A percentile compares a stretch with the other conserved stretches of the same genome.
Evolutionary conservation across 164 flowering plant genomes (phyloP).

Genomic region (Liriodendron chinense): DNA sequence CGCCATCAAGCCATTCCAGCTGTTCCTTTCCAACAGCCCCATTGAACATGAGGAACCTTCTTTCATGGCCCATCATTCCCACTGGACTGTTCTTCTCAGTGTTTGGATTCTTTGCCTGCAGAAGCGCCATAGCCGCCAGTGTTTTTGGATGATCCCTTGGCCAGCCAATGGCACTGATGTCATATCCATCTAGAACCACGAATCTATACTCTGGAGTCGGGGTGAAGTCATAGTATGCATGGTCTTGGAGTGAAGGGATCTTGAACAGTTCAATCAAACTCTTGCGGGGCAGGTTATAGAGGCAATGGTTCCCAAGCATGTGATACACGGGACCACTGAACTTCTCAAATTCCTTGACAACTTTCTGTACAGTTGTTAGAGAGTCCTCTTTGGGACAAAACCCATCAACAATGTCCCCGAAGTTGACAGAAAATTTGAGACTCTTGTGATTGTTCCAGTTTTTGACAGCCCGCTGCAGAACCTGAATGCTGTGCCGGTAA

Average conservation of each 20-base stretch:
- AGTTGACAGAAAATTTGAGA: constrained; percentile 61
- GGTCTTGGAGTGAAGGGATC: constrained; percentile 42
- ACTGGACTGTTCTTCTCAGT: constrained; percentile 72
- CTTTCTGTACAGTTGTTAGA: constrained; percentile 45
- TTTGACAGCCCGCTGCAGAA: constrained; percentile 79
- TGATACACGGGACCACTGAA: constrained; percentile 74
- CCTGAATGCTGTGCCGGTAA: constrained; percentile 74
- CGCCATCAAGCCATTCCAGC: constrained; percentile 63
- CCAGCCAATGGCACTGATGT: constrained; percentile 93
- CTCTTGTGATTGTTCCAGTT: constrained; percentile 61
- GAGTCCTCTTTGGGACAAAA: constrained; percentile 84
- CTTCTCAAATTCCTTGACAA: constrained; percentile 54
- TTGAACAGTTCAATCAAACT: constrained; percentile 62
- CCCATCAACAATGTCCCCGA: constrained; percentile 95
- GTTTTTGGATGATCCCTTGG: constrained; percentile 71
- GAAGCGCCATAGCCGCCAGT: constrained; percentile 49
- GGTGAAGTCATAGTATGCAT: constrained; percentile 78
- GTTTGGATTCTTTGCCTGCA: constrained; percentile 73
- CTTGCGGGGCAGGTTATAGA: constrained; percentile 86
- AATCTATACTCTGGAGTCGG: constrained; percentile 74
- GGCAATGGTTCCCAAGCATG: constrained; percentile 97
- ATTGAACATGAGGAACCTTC: constrained; percentile 87
- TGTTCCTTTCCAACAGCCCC: constrained; percentile 84
- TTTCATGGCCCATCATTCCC: constrained; percentile 58
- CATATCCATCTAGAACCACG: constrained; percentile 90